These are phyloP conservation scores for Coniochaeta prunicola DNA, from an alignment of 2,329 filamentous ascomycete genomes.

Conservation along the genomic window DNA sequence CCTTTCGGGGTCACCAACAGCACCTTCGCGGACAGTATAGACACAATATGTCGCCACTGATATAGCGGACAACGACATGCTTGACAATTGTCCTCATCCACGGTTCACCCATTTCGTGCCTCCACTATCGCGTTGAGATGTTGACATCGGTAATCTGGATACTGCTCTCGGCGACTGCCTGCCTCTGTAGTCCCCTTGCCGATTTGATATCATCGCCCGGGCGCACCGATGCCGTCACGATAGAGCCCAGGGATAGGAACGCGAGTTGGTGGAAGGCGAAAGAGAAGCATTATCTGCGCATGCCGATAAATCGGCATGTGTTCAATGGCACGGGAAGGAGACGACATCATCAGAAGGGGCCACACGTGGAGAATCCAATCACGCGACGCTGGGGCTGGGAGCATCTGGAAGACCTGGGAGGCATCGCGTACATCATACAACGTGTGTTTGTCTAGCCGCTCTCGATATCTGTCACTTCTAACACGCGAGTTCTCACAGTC, in stretches of 20 bases:
- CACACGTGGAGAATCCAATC: background rate
- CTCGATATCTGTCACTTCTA: no score
- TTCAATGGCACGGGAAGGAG: background rate
- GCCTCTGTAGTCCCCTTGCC: background rate
- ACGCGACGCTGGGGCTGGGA: background rate
- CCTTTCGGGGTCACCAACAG: background rate
- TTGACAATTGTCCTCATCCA: background rate
- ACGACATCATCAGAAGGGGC: background rate
- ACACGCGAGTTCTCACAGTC: constrained; percentile 16
- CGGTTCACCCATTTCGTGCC: background rate
- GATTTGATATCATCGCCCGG: background rate
- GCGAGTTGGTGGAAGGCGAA: background rate
- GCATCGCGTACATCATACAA: background rate
- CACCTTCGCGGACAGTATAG: background rate
- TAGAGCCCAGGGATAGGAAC: background rate
- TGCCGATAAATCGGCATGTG: background rate
- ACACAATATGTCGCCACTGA: background rate
- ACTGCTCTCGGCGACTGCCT: background rate
- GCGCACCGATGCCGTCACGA: background rate
- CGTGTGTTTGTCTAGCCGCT: background rate
- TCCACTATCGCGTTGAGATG: background rate
- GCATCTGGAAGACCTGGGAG: constrained; percentile 1
- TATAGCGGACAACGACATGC: background rate
- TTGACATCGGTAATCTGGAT: background rate
- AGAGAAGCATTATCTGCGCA: background rate